Base-by-base conservation (phyloP, 306 rosid genomes). In the Lathyrus sativus region DNA sequence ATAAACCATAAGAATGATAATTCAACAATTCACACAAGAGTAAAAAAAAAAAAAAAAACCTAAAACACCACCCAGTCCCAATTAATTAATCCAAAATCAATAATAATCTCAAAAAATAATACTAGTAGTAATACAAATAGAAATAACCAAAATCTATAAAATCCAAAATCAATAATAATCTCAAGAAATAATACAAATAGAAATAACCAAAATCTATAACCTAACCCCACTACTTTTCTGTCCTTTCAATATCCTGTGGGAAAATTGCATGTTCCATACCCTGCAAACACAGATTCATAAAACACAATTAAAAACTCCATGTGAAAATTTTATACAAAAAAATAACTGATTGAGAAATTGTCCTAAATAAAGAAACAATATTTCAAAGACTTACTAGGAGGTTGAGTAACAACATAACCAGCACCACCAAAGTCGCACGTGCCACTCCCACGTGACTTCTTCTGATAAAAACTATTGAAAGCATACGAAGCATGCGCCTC, bases 401-500 rank as follows among this genome's bases (percentile, higher is more conserved):
- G 71, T 6, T 84, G 95, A 8, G 89, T 75, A 31, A 89, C 95
- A 10, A 87, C 91, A 44, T 71, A 68, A 0, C 91, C 98, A 7
- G 89, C 78, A 1, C 98, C 98, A 4, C 85, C 91, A 6, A 92
- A 92, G 51, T 86, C 26, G 10, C 98, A 92, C 35, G 95, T 76
- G 67, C 96, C 95, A 7, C 69, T 2, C 0, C 70, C 82, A 76
- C 95, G 98, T n/a, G 83, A 55, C 15, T 13, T 85, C 79, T 78
- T 89, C 81, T 92, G 98, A 58, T 89, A 92, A 39, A 76, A 89
- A 41, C 96, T 92, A 44, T 92, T 89, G 62, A 89, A 89, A 2
- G 98, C 98, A 28, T 83, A 92, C 0, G 98, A 92, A 41, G 98
- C 98, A 41, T 92, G 98, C 2, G 98, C 95, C 77, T 71, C 92